Evolutionary conservation across 1,139 yeast genomes (phyloP), one percentile per base, ranked within the genome.

Genomic region (Yamadazyma taylorii): DNA sequence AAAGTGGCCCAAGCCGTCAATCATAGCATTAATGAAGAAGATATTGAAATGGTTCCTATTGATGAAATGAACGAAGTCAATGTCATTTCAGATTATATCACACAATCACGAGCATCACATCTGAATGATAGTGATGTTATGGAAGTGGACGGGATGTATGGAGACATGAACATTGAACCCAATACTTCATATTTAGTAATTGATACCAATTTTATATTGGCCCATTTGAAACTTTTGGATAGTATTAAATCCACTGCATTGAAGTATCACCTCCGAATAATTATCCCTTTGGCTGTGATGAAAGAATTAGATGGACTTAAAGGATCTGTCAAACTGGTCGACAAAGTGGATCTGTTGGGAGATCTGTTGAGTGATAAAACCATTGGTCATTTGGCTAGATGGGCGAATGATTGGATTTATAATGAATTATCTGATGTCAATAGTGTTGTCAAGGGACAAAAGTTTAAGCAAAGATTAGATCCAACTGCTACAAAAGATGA

Each of bases 231-330:
- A 17, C 60, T 85, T 1, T 47, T 87, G 4, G 76, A 80, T 35
- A 71, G 67, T 1, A 54, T 88, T 24, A 58, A 70, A 7, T 47
- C 48, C 2, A 38, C 73, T 3, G 75, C 76, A 4, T 40, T 46
- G 0, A 43, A 59, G 13, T 80, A 66, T 49, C 64, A 72, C 12
- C 73, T 79, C 30, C 56, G 61, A 23, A 63, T 89, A 1, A 67
- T 89, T 0, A 64, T 90, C 1, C 97, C 97, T 0, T 65, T 66
- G 12, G 75, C 81, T 1, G 94, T 85, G 2, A 64, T 87, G 26
- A 70, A 67, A 32, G 97, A 90, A 55, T 66, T 90, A 17, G 97
- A 90, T 58, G 92, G 90, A 0, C 65, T 89, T 40, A 89, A 89
- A 53, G 62, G 56, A 3, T 68, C 80, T 0, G 46, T 50, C 4